These are phyloP conservation scores for Periconia digitata DNA, from an alignment of 2,329 filamentous ascomycete species.

Conservation along the genomic window DNA sequence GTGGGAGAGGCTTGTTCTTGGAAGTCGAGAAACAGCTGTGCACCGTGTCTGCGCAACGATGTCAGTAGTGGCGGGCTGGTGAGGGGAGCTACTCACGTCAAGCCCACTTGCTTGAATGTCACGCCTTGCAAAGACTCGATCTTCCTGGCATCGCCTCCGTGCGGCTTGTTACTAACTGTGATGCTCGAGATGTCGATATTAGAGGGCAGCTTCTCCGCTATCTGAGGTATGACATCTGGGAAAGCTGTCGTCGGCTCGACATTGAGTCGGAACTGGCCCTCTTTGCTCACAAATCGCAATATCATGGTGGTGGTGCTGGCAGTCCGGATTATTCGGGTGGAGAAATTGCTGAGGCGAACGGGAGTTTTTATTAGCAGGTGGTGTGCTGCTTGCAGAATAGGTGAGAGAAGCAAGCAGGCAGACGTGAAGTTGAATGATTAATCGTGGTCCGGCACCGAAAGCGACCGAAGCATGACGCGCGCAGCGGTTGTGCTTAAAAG, in stretches of 20 bases:
- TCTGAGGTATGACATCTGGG: constrained; percentile 55
- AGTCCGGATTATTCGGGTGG: background rate
- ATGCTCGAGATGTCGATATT: constrained; percentile 58
- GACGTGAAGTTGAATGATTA: background rate
- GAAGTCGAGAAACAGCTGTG: constrained; percentile 87
- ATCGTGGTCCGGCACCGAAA: constrained; percentile 12
- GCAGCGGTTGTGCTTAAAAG: background rate
- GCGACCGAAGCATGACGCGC: constrained; percentile 15
- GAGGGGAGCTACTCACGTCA: constrained; percentile 49
- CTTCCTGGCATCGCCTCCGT: constrained; percentile 59
- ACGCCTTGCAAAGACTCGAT: constrained; percentile 57
- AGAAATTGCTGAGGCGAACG: background rate
- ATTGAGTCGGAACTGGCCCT: constrained; percentile 87
- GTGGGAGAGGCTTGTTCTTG: constrained; percentile 56
- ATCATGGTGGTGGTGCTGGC: constrained; percentile 59
- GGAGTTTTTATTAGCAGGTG: background rate
- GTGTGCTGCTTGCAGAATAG: background rate
- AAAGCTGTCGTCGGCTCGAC: constrained; percentile 77
- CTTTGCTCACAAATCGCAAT: constrained; percentile 83
- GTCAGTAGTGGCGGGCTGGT: constrained; percentile 17
- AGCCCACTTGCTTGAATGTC: constrained; percentile 58
- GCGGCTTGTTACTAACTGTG: constrained; percentile 61
- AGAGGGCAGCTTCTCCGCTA: constrained; percentile 62
- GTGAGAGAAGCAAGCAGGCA: constrained; percentile 8
- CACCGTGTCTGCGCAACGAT: constrained; percentile 69